Evolutionary conservation across 2,329 filamentous ascomycete genomes (phyloP), one percentile per base, ranked within the genome.

Genomic region (Calcarisporium arbuscula): DNA sequence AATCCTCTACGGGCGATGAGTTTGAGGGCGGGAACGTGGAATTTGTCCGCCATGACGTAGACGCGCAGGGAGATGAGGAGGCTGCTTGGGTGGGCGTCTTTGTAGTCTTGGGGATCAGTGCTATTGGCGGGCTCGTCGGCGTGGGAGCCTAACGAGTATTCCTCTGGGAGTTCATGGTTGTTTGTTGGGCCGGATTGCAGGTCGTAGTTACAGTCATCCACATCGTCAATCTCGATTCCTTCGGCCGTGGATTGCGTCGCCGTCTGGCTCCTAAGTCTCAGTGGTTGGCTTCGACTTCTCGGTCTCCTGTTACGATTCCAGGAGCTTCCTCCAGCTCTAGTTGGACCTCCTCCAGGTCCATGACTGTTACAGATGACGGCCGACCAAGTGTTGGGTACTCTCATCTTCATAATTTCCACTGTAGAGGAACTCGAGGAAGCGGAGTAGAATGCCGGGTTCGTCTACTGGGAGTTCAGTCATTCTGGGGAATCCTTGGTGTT

Each of bases 1-100:
- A 60, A 62, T 1, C 56, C 46, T 11, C 56, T 37, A 6, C 47
- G 42, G 2, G 57, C 47, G 1, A 58, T 23, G 1, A 54, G 42
- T 37, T 46, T 47, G 2, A 63, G 54, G 0, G 52, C 40, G 2
- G 50, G 44, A 3, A 61, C 53, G n/a, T 56, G 45, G 40, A 53
- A 62, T 38, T 58, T 59, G 41, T 60, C 52, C 5, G 58, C 60
- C 35, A 60, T 53, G 28, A 51, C 39, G 46, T 59, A 64, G 12
- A 59, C 39, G 0, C 43, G 39, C 5, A 54, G 37, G 8, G 43
- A 50, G 3, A 44, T 28, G 14, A 45, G 41, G 10, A 53, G 37
- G 17, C 18, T 28, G 23, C 19, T 21, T 3, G 11, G 8, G 16
- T 18, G 6, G 12, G 11, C 28, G 1, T 11, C 20, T 1, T 36